These are phyloP conservation scores for Prunus fruticosa DNA, from an alignment of 306 rosid genomes.

Conservation along the genomic window DNA sequence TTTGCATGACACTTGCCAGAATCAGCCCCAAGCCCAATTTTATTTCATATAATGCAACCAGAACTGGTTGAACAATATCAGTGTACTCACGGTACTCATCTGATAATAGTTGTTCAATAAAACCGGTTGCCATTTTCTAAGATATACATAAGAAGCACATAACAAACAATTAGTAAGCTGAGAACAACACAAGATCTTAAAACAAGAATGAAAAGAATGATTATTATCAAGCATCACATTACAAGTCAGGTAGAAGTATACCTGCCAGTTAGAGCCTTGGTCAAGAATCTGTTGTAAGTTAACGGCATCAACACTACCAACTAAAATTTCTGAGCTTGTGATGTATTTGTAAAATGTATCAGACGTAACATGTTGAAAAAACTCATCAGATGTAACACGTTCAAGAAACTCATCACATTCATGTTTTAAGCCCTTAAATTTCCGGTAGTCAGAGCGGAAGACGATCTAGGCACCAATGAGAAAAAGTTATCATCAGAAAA, in stretches of 20 bases:
- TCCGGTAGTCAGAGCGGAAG: constrained; percentile 64
- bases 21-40: constrained; percentile 75
- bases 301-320: constrained; percentile 35
- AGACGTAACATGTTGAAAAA: constrained; percentile 50
- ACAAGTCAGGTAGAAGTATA: constrained; percentile 16
- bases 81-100: constrained; percentile 44
- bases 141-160: constrained; percentile 13
- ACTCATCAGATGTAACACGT: constrained; percentile 37
- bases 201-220: not conserved
- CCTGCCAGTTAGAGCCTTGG: constrained; percentile 71
- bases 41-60: constrained; percentile 88
- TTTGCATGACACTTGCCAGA: constrained; percentile 45
- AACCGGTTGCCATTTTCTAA: constrained; percentile 65
- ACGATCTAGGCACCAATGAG: constrained; percentile 47
- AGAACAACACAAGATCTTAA: not conserved
- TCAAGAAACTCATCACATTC: constrained; percentile 69
- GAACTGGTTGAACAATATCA: constrained; percentile 84
- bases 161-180: constrained; percentile 8
- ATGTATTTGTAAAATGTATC: constrained; percentile 46
- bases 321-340: constrained; percentile 35
- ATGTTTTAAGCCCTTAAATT: constrained; percentile 61
- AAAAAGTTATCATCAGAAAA: constrained; percentile 8
- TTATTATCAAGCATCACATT: not conserved
- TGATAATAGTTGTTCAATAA: constrained; percentile 55
- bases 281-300: constrained; percentile 43